Base-by-base conservation (phyloP, 352 stramenopile genomes). In the Phytophthora ramorum region DNA sequence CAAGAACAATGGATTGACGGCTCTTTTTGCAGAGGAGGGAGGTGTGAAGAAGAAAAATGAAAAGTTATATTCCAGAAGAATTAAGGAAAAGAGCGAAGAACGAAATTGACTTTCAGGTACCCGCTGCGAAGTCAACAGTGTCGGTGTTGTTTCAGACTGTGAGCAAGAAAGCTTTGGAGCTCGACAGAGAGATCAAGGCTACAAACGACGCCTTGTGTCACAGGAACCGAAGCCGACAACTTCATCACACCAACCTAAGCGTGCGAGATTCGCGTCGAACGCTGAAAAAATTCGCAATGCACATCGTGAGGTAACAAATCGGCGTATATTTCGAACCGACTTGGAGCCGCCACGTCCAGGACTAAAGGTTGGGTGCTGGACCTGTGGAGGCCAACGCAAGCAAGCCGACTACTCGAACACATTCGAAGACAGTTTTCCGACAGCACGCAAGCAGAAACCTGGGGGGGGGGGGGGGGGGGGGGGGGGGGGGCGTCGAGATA, bases 311-410 rank as follows among this genome's bases (percentile, higher is more conserved):
- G n/a, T n/a, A n/a, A n/a, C 0, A 63, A 22, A 20, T 3, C 48
- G 24, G 17, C 1, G 1, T 28, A 66, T 66, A 66, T 66, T 66
- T 66, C 58, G 41, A 17, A 17, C 38, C 38, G 2, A 24, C 38
- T 59, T 38, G 35, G 37, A 35, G 1, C 10, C 44, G 19, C 17
- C 3, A n/a, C n/a, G n/a, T n/a, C 6, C 46, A 28, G 41, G 41
- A 49, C 40, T 49, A 32, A 66, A 66, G 3, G 43, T n/a, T 32
- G 58, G 58, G 16, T 66, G 49, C 35, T 66, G 58, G 58, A 60
- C 28, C 48, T 66, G 58, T 60, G 58, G 58, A 26, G 58, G 58
- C 13, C 58, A 60, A 14, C 58, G 60, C 41, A 14, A 24, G 3
- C 44, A 68, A 62, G 44, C 17, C 12, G 44, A 68, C 16, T 62